A percentile compares a stretch with the other conserved stretches of the same genome.
Conservation (phyloP, 495 filamentous ascomycete species). For the Rostrohypoxylon terebratum region DNA sequence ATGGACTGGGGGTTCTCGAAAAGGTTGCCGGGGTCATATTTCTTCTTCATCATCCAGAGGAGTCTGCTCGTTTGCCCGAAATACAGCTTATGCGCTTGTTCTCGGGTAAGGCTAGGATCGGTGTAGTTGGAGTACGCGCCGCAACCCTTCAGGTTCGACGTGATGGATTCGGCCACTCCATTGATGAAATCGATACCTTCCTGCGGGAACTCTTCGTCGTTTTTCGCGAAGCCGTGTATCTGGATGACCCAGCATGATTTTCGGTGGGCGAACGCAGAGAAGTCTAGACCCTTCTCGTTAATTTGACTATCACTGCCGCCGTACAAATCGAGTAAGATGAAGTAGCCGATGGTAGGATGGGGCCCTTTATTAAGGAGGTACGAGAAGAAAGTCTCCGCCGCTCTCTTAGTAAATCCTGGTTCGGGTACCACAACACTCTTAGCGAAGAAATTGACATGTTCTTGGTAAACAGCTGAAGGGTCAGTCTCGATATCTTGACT, state of each 20-base stretch:
- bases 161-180: constrained; percentile 54
- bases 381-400: constrained; percentile 53
- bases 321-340: constrained; percentile 59
- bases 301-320: constrained; percentile 60
- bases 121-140: constrained; percentile 71
- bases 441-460: constrained; percentile 60
- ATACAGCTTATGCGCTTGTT: constrained; percentile 58
- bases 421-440: constrained; percentile 56
- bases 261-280: constrained; percentile 60
- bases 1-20: constrained; percentile 69
- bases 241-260: constrained; percentile 62
- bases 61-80: constrained; percentile 59
- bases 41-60: constrained; percentile 58
- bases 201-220: constrained; percentile 51
- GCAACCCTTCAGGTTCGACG: constrained; percentile 45
- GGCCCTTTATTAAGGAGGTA: constrained; percentile 42
- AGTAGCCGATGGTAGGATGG: constrained; percentile 48
- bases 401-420: constrained; percentile 35
- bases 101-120: constrained; percentile 63
- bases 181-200: constrained; percentile 56
- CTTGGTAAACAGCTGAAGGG: constrained; percentile 40
- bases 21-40: constrained; percentile 59
- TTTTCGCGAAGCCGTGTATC: constrained; percentile 56
- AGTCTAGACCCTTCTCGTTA: constrained; percentile 45
- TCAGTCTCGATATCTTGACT: constrained; percentile 44